These are phyloP conservation scores for Leccinum solheimii DNA, from an alignment of 1,284 basidiomycete genomes.

Conservation along the genomic window DNA sequence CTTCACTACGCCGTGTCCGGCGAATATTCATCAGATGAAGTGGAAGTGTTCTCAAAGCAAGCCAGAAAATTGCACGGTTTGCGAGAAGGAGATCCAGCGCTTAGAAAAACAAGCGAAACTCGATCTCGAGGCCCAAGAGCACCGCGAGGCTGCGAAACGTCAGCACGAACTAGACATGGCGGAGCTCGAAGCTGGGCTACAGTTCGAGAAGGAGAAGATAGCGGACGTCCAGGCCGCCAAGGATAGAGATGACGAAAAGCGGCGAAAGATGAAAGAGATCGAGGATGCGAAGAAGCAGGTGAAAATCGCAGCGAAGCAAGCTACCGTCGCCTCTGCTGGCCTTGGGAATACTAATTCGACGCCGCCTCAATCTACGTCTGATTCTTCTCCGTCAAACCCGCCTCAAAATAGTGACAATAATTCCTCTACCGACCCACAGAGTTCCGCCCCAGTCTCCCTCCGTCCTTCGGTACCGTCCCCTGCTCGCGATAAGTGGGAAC, in stretches of 20 bases:
- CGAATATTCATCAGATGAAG: conserved; percentile 22
- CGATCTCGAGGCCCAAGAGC: conserved; percentile 34
- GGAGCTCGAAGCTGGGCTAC: conserved; percentile 31
- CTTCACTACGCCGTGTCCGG: conserved; percentile 31
- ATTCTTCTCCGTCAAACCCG: conserved; percentile 4
- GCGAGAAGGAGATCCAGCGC: conserved; percentile 32
- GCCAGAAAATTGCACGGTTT: conserved; percentile 33
- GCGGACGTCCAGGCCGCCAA: conserved; percentile 30
- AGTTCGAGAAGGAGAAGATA: conserved; percentile 19
- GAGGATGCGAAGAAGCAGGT: conserved; percentile 20
- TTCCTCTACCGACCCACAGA: conserved; percentile 1
- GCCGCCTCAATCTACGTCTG: conserved; percentile 7
- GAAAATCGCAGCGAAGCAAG: conserved; percentile 15
- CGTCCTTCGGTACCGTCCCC: conserved; percentile 29
- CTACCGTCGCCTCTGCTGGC: background rate
- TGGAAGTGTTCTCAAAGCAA: conserved; percentile 35
- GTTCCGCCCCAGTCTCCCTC: background rate
- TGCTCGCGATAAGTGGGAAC: conserved; percentile 46
- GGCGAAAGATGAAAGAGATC: conserved; percentile 36
- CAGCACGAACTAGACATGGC: conserved; percentile 34
- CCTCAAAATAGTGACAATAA: background rate
- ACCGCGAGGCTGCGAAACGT: conserved; percentile 32
- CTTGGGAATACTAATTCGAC: background rate
- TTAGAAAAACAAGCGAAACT: conserved; percentile 31
- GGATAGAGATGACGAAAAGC: conserved; percentile 31